Conservation (phyloP, 192 early-diverging fungal species). For the Linnemannia schmuckeri region DNA sequence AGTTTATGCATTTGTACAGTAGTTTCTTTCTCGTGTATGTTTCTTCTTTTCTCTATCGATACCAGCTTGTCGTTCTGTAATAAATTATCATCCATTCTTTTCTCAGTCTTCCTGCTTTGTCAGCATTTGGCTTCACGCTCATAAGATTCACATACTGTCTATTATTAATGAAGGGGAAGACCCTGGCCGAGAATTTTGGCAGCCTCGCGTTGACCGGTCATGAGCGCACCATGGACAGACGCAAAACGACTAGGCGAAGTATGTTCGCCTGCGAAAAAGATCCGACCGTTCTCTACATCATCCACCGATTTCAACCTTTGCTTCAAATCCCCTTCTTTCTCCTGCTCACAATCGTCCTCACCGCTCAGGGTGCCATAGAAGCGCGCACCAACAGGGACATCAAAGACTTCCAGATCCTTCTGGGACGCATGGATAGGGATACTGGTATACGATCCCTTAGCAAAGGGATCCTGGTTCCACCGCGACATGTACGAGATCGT, state of each 20-base stretch:
- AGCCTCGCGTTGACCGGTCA: constrained; percentile 54
- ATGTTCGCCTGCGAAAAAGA: constrained; percentile 64
- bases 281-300: constrained; percentile 28
- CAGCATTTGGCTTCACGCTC: no score
- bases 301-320: constrained; percentile 15
- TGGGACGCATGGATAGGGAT: constrained; percentile 50
- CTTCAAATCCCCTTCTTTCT: neutral
- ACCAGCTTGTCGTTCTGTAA: constrained; percentile 6
- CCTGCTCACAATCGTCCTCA: constrained; percentile 10
- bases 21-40: neutral
- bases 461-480: constrained; percentile 62
- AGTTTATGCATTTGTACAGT: neutral
- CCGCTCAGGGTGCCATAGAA: constrained; percentile 1
- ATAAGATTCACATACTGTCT: no score
- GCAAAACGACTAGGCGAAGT: constrained; percentile 54
- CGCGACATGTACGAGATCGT: constrained; percentile 46
- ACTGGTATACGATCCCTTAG: constrained; percentile 59
- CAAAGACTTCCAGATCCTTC: constrained; percentile 48
- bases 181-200: constrained; percentile 20
- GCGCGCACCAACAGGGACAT: constrained; percentile 37
- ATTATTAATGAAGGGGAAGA: no score
- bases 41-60: neutral
- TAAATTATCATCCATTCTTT: neutral
- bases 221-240: constrained; percentile 62
- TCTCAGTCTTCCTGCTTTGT: neutral